Base-by-base conservation (phyloP, 164 flowering plant species). In the Echeveria elegans region DNA sequence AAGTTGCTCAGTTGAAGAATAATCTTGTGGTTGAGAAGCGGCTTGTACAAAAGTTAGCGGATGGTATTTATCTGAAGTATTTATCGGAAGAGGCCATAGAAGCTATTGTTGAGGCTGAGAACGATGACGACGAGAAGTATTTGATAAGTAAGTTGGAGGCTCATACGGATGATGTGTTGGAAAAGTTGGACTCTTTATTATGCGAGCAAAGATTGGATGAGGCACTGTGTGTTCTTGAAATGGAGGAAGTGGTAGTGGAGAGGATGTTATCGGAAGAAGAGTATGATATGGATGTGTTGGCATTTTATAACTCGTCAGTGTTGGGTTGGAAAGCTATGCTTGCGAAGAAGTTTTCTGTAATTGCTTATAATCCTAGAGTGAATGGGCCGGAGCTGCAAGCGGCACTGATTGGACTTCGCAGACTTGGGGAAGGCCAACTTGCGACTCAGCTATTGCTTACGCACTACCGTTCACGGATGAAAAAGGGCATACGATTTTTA, bases 201-300 rank as follows among this genome's bases (percentile, higher is more conserved):
- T 75, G 70, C 6, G 90, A 88, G 68, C 82, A 80, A 36, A 83
- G 81, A 69, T 56, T 80, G 40, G 84, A 85, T 65, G 88, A 86
- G 73, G 88, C 86, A 60, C 72, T 88, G 23, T 61, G 28, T 15
- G 73, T 82, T 9, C 38, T 88, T 26, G 82, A 83, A 70, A 69
- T 68, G 76, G 86, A 80, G 67, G 74, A 63, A 52, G 70, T 66
- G 34, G 64, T 64, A 64, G 61, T 75, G 28, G 69, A 75, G 21
- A 74, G 23, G 65, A 40, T 80, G 43, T 69, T 71, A 43, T 50
- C 69, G 28, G 75, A 76, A 53, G 79, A 76, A 18, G 69, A 47
- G 60, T 31, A 23, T 53, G 60, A 53, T 15, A 53, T 53, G 60
- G 79, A 75, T 34, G 60, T 72, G 28, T 64, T 83, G 28, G 58